Percentiles rank a stretch among this genome's conserved stretches.
Evolutionary conservation across 768 basidiomycete species (phyloP).

Genomic region (Wakefieldia striispora): DNA sequence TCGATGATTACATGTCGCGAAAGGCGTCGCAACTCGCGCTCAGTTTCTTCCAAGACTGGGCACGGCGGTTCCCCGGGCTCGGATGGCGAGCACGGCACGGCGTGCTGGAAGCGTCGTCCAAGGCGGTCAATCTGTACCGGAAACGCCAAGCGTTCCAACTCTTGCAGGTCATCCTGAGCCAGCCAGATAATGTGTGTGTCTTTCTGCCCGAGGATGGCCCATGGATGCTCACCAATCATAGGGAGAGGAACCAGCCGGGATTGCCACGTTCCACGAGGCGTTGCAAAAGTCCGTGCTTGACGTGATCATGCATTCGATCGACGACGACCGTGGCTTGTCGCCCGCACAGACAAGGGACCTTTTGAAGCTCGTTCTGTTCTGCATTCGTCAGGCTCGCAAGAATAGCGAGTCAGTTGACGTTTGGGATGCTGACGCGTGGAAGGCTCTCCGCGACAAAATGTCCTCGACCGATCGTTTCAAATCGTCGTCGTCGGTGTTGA

Average conservation of each 20-base stretch:
- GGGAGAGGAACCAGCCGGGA: slow-evolving; percentile 41
- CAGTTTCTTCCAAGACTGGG: slow-evolving; percentile 76
- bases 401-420: slow-evolving; percentile 36
- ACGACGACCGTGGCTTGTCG: slow-evolving; percentile 45
- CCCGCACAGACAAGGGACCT: slow-evolving; percentile 76
- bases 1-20: slow-evolving; percentile 73
- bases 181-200: slow-evolving; percentile 29
- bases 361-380: slow-evolving; percentile 63
- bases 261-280: slow-evolving; percentile 42
- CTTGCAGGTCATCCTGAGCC: slow-evolving; percentile 59
- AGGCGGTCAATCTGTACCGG: slow-evolving; percentile 75
- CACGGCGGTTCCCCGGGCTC: slow-evolving; percentile 57
- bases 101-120: slow-evolving; percentile 53
- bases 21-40: slow-evolving; percentile 77
- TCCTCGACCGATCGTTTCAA: slow-evolving; percentile 57
- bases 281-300: slow-evolving; percentile 51
- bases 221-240: slow-evolving; percentile 19
- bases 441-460: slow-evolving; percentile 45
- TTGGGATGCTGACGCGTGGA: slow-evolving; percentile 67
- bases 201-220: neutral
- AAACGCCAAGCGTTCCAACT: slow-evolving; percentile 73
- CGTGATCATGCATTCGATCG: slow-evolving; percentile 47
- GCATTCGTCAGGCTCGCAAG: slow-evolving; percentile 61
- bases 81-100: slow-evolving; percentile 66
- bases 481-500: slow-evolving; percentile 56